Base-by-base conservation (phyloP, 129 eudicot genomes). In the Tanacetum coccineum region DNA sequence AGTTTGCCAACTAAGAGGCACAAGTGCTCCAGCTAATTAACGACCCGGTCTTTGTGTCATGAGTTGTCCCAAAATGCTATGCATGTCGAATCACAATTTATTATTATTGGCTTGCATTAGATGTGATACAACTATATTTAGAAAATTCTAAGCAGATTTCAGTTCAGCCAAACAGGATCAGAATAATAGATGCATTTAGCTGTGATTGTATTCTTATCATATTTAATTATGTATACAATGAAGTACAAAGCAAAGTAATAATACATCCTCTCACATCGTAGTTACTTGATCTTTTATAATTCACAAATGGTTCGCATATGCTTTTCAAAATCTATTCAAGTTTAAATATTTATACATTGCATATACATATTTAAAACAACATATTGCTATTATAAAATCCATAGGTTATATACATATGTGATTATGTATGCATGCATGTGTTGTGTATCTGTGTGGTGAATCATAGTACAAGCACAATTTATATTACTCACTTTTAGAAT, bases 1-100 rank as follows among this genome's bases (percentile, higher is more conserved):
- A 44, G 71, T 64, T 59, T 68, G 79, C 56, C 79, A 75, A 75
- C 79, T 63, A 75, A 68, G 62, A 59, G 45, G 69, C 74, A 67
- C 40, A 75, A 61, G 74, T 42, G 64, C 70, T 48, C 74, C 80
- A 75, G 80, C 80, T 68, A 75, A 61, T 36, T 63, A 68, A 68
- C 68, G 79, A 68, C 79, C 64, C 21, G 10, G 63, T 50, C 68
- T 75, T 58, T 66, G 79, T 74, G 73, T 66, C 62, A 75, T 75
- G 80, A 61, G 80, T 75, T 75, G 80, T 75, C 62, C 62, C 70
- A 9, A 50, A 25, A 69, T 51, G 57, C 67, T 59, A 47, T 70
- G 56, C 64, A 9, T 65, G 53, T 50, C 69, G 56, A 59, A 13
- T 59, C 42, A 9, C 78, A 21, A 54, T 66, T n/a, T 40, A 32